These are phyloP conservation scores for Mucor plumbeus DNA, from an alignment of 371 early-diverging fungal species.

Conservation along the genomic window DNA sequence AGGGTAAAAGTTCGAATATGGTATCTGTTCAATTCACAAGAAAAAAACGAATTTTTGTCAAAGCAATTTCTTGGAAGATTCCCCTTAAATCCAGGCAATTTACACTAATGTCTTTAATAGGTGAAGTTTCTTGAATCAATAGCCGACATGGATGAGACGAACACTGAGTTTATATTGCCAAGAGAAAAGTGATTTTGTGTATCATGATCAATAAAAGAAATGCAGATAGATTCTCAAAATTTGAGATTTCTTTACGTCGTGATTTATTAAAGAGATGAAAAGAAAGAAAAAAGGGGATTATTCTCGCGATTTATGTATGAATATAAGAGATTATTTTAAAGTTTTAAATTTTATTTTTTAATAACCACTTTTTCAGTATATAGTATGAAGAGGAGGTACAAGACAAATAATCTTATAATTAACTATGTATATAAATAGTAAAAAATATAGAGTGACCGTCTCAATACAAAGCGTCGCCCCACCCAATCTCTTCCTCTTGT, in stretches of 20 bases:
- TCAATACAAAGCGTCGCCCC: background rate
- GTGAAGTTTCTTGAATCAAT: background rate
- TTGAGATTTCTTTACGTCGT: no score
- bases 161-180: background rate
- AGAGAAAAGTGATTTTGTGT: background rate
- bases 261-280: no score
- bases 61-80: background rate
- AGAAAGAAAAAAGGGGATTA: no score
- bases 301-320: no score
- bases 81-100: background rate
- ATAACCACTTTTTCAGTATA: background rate
- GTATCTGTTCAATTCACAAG: background rate
- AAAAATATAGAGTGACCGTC: background rate
- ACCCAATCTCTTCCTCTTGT: slow-evolving; percentile 2
- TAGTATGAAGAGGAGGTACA: slow-evolving; percentile 2
- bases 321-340: background rate
- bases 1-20: background rate
- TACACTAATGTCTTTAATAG: background rate
- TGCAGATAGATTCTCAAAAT: no score
- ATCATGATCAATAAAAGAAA: no score
- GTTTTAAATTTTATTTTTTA: background rate
- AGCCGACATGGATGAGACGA: background rate
- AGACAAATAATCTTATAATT: background rate
- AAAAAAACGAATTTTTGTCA: background rate
- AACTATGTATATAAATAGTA: background rate